These are phyloP conservation scores for Hibiscus trionum DNA, from an alignment of 345 rosid species.

Conservation along the genomic window DNA sequence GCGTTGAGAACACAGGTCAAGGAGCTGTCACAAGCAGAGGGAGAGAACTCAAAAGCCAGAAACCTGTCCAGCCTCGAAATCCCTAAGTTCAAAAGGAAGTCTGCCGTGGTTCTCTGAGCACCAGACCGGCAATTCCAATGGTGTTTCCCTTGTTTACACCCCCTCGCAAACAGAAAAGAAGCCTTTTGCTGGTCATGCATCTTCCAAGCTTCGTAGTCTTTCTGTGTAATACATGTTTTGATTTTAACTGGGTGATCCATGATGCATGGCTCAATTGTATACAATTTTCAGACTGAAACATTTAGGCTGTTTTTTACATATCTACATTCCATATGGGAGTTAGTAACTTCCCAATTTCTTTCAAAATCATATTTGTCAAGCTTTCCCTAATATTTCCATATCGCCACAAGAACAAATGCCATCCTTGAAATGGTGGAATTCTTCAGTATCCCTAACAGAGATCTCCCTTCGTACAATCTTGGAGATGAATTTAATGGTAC, in stretches of 20 bases:
- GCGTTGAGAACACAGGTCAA: not conserved
- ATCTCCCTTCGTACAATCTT: slow-evolving; percentile 66
- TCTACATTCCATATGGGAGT: not conserved
- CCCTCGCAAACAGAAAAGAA: not conserved
- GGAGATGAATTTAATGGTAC: slow-evolving; percentile 57
- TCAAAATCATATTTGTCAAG: slow-evolving; percentile 4
- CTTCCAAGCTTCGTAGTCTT: not conserved
- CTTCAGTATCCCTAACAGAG: slow-evolving; percentile 69
- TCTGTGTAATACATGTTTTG: not conserved
- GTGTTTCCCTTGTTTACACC: not conserved
- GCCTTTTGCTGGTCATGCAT: not conserved
- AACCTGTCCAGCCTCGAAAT: not conserved
- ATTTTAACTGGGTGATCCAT: not conserved
- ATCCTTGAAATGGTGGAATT: slow-evolving; percentile 69
- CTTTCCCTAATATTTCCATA: slow-evolving; percentile 36
- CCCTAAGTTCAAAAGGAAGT: not conserved
- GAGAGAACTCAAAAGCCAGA: not conserved
- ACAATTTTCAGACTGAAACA: not conserved
- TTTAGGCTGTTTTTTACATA: slow-evolving; percentile 1
- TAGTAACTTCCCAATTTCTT: not conserved
- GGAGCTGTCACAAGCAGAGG: not conserved
- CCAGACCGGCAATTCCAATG: not conserved
- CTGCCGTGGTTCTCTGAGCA: not conserved
- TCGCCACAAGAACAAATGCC: slow-evolving; percentile 78
- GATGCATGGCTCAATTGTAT: not conserved